phyloP scores from a whole-genome alignment of 257 asterid genomes.

The Nicotiana otophora region DNA sequence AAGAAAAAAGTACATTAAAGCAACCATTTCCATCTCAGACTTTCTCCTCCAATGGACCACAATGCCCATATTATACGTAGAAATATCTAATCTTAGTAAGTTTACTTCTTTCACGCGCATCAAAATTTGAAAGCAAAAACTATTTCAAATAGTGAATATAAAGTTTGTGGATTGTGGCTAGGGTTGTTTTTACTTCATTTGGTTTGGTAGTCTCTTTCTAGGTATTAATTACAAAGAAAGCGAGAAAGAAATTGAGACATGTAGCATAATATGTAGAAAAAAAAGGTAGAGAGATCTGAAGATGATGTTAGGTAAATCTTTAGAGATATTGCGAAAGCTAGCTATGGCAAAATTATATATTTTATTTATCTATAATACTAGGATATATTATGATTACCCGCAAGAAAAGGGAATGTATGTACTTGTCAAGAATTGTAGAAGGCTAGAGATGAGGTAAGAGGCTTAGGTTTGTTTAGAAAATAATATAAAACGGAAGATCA shows the following conservation, averaged over 20 bases:
- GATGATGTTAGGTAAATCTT: conserved; percentile 46
- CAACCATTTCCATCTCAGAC: background rate
- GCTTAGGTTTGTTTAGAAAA: conserved; percentile 22
- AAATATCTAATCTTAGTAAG: conserved; percentile 26
- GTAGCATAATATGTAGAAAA: conserved; percentile 8
- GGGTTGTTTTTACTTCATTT: conserved; percentile 22
- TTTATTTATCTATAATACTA: conserved; percentile 11
- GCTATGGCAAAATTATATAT: conserved; percentile 1
- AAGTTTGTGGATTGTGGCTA: conserved; percentile 22
- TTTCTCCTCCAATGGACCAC: background rate
- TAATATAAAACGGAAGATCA: background rate
- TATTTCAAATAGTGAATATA: conserved; percentile 20
- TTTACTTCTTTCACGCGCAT: conserved; percentile 22
- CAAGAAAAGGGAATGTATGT: conserved; percentile 27
- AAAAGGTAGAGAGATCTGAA: conserved; percentile 14
- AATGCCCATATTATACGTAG: conserved; percentile 15
- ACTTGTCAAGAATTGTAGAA: background rate
- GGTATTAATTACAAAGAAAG: conserved; percentile 37
- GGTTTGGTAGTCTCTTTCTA: conserved; percentile 42
- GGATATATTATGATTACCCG: conserved; percentile 40
- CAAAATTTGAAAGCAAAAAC: conserved; percentile 13
- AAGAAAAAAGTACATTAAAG: conserved; percentile 19
- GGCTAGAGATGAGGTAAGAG: conserved; percentile 47
- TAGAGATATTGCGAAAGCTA: conserved; percentile 44
- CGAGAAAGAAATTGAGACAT: conserved; percentile 14